Evolutionary conservation across 495 filamentous ascomycete genomes (phyloP), one percentile per base, ranked within the genome.

Genomic region (Lindgomyces ingoldianus): DNA sequence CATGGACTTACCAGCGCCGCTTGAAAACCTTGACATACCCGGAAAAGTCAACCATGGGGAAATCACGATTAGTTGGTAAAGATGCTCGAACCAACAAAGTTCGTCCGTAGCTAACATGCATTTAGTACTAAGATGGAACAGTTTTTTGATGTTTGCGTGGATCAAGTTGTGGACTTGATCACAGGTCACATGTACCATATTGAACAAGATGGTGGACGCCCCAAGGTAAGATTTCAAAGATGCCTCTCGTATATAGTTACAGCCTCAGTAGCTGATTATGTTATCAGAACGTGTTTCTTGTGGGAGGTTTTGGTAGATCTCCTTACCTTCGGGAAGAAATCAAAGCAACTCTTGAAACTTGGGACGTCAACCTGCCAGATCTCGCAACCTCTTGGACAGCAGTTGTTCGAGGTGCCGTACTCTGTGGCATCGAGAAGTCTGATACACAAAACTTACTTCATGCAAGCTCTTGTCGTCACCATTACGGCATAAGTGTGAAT

Each of bases 341-440:
- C 18, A 19, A 60, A 25, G 21, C 25, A 4, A 29, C 60, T 9
- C 44, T 69, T 1, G 16, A 33, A 4, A 41, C 60, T 9, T 41
- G 54, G 27, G 30, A 64, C 19, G 44, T 69, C 39, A 24, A 55
- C n/a, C 18, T 69, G 8, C 66, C 60, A 14, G 55, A 30, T 24
- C 66, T 60, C 6, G 60, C 64, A 19, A 63, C 61, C n/a, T 69
- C 66, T n/a, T 70, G 67, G 67, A 62, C 67, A 2, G 62, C 67
- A 1, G 67, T 70, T 30, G 62, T 62, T 1, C 62, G 52, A 2
- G 67, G 67, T 3, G 67, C 67, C 3, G 67, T 70, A 2, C 41
- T 60, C 41, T 51, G 45, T 25, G 54, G 66, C 39, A 69, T 60
- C 48, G 61, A 63, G 39, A 69, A 56, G 47, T 14, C 24, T 3